These are phyloP conservation scores for Chalciporus piperatus DNA, from an alignment of 768 basidiomycete genomes.

Conservation along the genomic window DNA sequence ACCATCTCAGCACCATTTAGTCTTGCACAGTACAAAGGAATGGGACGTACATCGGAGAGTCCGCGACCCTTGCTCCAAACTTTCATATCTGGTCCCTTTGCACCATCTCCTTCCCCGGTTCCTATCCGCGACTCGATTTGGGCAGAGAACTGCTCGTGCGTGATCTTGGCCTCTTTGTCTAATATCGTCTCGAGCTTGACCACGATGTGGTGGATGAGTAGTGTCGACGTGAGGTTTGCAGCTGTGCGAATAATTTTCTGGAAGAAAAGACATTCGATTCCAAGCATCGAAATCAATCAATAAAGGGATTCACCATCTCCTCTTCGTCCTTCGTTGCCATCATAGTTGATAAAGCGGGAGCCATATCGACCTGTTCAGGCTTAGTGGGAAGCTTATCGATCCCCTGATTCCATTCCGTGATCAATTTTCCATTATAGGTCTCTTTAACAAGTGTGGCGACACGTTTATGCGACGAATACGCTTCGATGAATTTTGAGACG, in stretches of 20 bases:
- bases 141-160: slow-evolving; percentile 81
- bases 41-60: slow-evolving; percentile 66
- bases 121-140: slow-evolving; percentile 89
- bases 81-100: slow-evolving; percentile 88
- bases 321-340: slow-evolving; percentile 91
- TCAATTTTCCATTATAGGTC: slow-evolving; percentile 77
- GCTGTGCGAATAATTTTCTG: slow-evolving; percentile 81
- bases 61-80: slow-evolving; percentile 83
- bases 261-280: slow-evolving; percentile 7
- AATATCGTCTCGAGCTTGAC: slow-evolving; percentile 87
- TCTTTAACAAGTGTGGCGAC: slow-evolving; percentile 84
- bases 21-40: neutral
- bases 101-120: slow-evolving; percentile 57
- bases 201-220: slow-evolving; percentile 83
- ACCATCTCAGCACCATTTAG: slow-evolving; percentile 6
- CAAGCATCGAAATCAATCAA: neutral
- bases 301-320: slow-evolving; percentile 65
- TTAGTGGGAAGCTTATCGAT: slow-evolving; percentile 52
- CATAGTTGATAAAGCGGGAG: slow-evolving; percentile 67
- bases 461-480: slow-evolving; percentile 58
- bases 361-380: slow-evolving; percentile 79
- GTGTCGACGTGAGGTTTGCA: slow-evolving; percentile 75
- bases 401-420: slow-evolving; percentile 79
- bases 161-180: slow-evolving; percentile 86
- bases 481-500: slow-evolving; percentile 61